Percentiles rank a stretch among this genome's conserved stretches.
phyloP scores from a whole-genome alignment of 176 grass and related monocot species.

The Bothriochloa decipiens region DNA sequence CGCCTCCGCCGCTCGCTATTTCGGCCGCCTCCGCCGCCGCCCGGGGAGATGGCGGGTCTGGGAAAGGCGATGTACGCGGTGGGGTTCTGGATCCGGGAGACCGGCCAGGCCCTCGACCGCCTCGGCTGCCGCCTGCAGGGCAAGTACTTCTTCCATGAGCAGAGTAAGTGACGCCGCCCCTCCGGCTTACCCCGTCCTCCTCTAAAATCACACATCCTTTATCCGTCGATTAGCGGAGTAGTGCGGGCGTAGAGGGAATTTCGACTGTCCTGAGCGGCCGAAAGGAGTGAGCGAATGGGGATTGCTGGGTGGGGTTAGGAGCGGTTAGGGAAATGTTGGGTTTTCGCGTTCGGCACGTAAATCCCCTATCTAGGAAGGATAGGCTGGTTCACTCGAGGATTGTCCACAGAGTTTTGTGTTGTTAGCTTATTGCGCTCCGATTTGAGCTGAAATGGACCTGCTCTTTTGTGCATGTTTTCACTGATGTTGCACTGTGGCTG shows the following conservation, averaged over 20 bases:
- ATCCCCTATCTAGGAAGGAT: background rate
- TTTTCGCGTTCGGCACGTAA: background rate
- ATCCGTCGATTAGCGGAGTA: background rate
- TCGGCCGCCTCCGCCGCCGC: background rate
- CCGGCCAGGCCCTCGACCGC: conserved; percentile 92
- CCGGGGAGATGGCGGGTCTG: conserved; percentile 61
- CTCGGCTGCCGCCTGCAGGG: conserved; percentile 95
- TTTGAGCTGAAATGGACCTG: conserved; percentile 25
- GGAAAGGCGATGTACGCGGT: conserved; percentile 93
- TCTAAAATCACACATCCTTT: background rate
- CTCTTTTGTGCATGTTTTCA: background rate
- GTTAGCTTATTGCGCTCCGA: background rate
- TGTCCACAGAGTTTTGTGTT: background rate
- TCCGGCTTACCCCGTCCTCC: too few relatives aligned
- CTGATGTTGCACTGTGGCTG: background rate
- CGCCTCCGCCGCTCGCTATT: conserved; percentile 24
- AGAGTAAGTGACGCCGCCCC: conserved; percentile 54
- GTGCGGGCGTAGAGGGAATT: background rate
- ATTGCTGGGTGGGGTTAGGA: conserved; percentile 39
- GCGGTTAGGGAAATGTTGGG: background rate
- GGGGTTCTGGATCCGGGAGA: conserved; percentile 98
- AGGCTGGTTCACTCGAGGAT: background rate
- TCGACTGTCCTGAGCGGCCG: background rate
- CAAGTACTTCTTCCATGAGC: conserved; percentile 94
- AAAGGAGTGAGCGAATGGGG: conserved; percentile 16